Base-by-base conservation (phyloP, 345 rosid species). In the Trapa bicornis region DNA sequence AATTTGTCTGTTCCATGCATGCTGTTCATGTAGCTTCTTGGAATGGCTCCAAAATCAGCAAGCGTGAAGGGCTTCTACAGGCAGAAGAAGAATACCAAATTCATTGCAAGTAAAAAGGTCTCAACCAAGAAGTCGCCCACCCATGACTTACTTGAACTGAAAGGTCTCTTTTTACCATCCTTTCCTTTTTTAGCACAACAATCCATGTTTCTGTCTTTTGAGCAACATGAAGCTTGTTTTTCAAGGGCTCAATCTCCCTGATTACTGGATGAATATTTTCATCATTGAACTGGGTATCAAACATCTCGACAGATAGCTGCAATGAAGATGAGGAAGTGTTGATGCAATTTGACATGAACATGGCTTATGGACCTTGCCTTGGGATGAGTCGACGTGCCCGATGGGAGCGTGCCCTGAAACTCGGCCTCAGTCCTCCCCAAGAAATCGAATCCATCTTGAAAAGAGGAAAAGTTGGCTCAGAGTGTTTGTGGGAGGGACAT, bases 301-400 rank as follows among this genome's bases (percentile, higher is more conserved):
- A 64, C 64, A 9, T 61, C 35, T 37, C 29, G 75, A 48, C 72
- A 91, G 96, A 72, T 41, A 88, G 74, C 65, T 75, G 72, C 48
- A 80, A 71, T 36, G 69, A 80, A 65, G 42, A 69, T 15, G 96
- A 89, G 75, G 80, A 77, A 58, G 74, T 77, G 52, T 69, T 89
- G 48, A 84, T 84, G 80, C 86, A 87, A 57, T 91, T 91, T 67
- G 96, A 91, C 79, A 83, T 91, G 92, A 79, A 85, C 85, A 85
- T 86, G 80, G 80, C 86, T 0, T 91, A 83, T 16, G 97, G 97
- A 36, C 97, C 96, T 0, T 91, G 97, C 68, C 54, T 87, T 54
- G 94, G 97, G 56, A 85, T 91, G 84, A 75, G 79, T 38, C 79
- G 96, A 67, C 56, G 80, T 61, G 88, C 63, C 47, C 81, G 96